A percentile compares a stretch with the other conserved stretches of the same genome.
Conservation (phyloP, 768 basidiomycete genomes). For the Botryobasidium botryosum region DNA sequence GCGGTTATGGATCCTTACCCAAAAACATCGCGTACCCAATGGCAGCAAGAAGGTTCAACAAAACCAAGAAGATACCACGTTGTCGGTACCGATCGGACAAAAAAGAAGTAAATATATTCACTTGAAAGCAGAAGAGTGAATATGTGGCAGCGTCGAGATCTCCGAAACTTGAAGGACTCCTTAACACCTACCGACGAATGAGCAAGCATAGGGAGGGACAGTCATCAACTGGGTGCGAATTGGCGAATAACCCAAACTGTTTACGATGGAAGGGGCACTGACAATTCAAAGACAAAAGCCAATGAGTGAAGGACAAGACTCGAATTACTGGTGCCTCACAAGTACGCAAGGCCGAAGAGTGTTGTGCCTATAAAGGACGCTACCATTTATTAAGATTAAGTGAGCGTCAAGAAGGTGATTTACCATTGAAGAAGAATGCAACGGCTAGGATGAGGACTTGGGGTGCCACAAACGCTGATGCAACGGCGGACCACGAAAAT, state of each 20-base stretch:
- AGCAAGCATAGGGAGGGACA: conserved; percentile 32
- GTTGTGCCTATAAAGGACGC: too few relatives aligned
- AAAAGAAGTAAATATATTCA: conserved; percentile 27
- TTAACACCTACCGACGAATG: conserved; percentile 31
- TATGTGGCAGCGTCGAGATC: not conserved
- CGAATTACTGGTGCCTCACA: too few relatives aligned
- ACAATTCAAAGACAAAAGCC: too few relatives aligned
- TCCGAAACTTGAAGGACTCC: not conserved
- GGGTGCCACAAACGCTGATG: not conserved
- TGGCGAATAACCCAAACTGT: conserved; percentile 6
- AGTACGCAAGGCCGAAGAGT: too few relatives aligned
- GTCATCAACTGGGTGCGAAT: conserved; percentile 9
- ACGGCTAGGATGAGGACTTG: not conserved
- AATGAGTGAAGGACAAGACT: too few relatives aligned
- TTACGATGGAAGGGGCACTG: conserved; percentile 7
- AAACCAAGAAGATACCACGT: conserved; percentile 31
- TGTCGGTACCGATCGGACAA: conserved; percentile 37
- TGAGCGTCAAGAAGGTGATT: conserved; percentile 3
- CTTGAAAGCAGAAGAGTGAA: conserved; percentile 14
- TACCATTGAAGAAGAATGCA: not conserved
- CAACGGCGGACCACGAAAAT: not conserved
- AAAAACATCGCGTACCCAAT: conserved; percentile 42
- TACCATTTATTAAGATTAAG: too few relatives aligned
- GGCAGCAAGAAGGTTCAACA: conserved; percentile 27
- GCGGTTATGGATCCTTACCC: conserved; percentile 19